Evolutionary conservation across 2,329 filamentous ascomycete genomes (phyloP).

Genomic region (Emmonsiellopsis sp.): DNA sequence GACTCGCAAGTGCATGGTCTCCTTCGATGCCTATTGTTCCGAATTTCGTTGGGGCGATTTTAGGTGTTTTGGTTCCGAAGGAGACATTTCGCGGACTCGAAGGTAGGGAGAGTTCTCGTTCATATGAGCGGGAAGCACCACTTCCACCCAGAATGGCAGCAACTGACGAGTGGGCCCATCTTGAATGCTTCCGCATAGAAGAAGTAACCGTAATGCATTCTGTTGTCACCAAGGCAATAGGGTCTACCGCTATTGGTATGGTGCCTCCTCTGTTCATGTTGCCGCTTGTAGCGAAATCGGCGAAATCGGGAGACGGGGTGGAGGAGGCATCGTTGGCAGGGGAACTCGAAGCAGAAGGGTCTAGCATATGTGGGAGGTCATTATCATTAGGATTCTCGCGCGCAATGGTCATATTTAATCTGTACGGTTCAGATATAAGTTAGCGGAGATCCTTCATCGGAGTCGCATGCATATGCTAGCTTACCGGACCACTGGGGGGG

Average conservation of each 20-base stretch:
- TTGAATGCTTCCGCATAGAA: conserved; percentile 93
- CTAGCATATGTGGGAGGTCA: neutral
- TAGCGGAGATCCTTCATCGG: neutral
- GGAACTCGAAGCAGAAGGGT: neutral
- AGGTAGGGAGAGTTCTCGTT: conserved; percentile 33
- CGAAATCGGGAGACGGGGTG: neutral
- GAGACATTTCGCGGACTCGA: conserved; percentile 23
- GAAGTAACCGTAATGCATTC: conserved; percentile 99
- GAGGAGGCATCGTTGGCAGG: neutral
- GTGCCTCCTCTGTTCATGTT: neutral
- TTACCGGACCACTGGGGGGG: neutral
- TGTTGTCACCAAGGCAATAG: conserved; percentile 86
- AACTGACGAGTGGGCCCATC: conserved; percentile 92
- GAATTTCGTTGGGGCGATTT: conserved; percentile 14
- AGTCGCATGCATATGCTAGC: neutral
- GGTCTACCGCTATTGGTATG: conserved; percentile 65
- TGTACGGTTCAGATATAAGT: neutral
- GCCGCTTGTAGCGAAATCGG: neutral
- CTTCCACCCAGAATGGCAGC: conserved; percentile 84
- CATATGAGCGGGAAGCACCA: conserved; percentile 37
- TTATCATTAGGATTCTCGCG: neutral
- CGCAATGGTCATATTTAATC: conserved; percentile 4
- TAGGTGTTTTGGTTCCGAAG: conserved; percentile 11
- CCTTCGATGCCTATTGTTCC: conserved; percentile 24
- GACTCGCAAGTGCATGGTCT: conserved; percentile 54